Base-by-base conservation (phyloP, 192 early-diverging fungal species). In the Mortierella alpina region DNA sequence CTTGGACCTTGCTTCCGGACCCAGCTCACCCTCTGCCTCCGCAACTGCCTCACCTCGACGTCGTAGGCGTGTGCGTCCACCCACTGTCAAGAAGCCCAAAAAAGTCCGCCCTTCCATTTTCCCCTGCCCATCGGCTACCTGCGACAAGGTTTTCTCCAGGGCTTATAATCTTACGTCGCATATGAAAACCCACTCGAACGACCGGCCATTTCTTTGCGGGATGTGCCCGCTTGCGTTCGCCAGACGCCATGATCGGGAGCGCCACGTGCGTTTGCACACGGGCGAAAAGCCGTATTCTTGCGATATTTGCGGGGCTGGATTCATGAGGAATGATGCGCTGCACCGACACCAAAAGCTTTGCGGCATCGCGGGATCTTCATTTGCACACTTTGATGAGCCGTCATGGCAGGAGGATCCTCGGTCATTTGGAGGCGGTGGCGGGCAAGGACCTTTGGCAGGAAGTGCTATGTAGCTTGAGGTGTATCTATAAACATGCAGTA, bases 201-300 rank as follows among this genome's bases (percentile, higher is more conserved):
- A 95, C 63, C 84, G 90, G n/a, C 93, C 93, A 20, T 93, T 90
- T 72, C 73, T 82, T 60, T 96, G 93, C 63, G 79, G 75, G 8
- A 80, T 85, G 42, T 98, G 96, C 79, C 80, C 87, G 2, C 83
- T 89, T 42, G 84, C 88, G 5, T 98, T 98, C 87, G 92, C 95
- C 9, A 87, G 96, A 20, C 93, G 95, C 64, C 96, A 98, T 78
- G 96, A 98, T 76, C 85, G 96, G 20, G 96, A 96, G 79, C 91
- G 96, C n/a, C 94, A 95, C 72, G 87, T 90, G 72, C 91, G 92
- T 56, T 75, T 93, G 47, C 94, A 95, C 68, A 90, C 93, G 5
- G 94, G 94, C 40, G 91, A 93, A 71, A 89, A 89, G 75, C 94
- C 94, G 5, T 90, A 92, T 72, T 84, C 84, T 13, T 95, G 94